Evolutionary conservation across 768 basidiomycete genomes (phyloP).

Genomic region (Podaxis pistillaris): DNA sequence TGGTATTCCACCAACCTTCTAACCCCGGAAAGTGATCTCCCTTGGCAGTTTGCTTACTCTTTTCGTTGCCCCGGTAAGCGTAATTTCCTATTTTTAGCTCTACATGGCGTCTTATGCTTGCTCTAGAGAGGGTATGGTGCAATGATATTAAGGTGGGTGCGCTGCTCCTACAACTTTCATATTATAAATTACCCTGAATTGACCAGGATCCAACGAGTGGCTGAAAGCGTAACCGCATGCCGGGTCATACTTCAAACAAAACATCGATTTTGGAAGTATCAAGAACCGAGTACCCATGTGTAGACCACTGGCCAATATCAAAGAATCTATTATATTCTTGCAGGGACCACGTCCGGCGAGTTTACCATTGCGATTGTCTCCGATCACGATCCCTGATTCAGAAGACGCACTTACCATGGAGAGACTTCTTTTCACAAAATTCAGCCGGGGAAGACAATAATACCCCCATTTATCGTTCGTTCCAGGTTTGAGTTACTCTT

Average conservation of each 20-base stretch:
- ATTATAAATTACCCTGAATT: neutral
- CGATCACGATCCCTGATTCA: no score
- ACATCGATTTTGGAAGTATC: neutral
- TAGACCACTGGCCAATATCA: neutral
- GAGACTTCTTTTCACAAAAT: no score
- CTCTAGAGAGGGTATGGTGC: neutral
- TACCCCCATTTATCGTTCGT: no score
- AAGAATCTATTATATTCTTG: neutral
- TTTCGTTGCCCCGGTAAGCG: neutral
- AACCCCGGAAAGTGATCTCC: neutral
- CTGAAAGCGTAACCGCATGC: neutral
- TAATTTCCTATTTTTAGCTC: neutral
- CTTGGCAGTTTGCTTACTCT: neutral
- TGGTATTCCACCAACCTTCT: no score
- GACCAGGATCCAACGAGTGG: neutral
- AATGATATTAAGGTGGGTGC: neutral
- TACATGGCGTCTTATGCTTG: neutral
- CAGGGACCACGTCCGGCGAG: neutral
- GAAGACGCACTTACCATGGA: no score
- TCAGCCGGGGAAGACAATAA: no score
- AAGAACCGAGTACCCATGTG: neutral
- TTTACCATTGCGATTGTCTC: no score
- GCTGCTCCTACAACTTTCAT: neutral
- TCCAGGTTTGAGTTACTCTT: no score
- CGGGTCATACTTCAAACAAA: conserved; percentile 7